Evolutionary conservation across 2,329 filamentous ascomycete species (phyloP).

Genomic region (Phialophora tarda): DNA sequence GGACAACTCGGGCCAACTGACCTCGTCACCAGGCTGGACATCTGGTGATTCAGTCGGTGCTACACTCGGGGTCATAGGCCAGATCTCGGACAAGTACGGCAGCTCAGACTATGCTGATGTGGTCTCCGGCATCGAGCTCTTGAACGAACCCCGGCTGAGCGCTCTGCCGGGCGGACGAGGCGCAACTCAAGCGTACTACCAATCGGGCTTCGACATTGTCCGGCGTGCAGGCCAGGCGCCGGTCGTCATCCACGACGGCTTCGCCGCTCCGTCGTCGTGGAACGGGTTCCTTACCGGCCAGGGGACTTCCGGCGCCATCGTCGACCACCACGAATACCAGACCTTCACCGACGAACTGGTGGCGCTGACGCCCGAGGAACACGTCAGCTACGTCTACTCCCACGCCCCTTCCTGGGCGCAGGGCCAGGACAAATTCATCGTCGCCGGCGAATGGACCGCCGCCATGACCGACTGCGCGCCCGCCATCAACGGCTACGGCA

Average conservation of each 20-base stretch:
- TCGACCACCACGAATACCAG: constrained; percentile 74
- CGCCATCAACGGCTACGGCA: constrained; percentile 61
- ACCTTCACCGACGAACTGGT: constrained; percentile 62
- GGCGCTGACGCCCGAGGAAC: constrained; percentile 57
- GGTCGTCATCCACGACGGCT: constrained; percentile 60
- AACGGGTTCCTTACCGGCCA: constrained; percentile 64
- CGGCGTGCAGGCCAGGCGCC: constrained; percentile 39
- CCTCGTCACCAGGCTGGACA: constrained; percentile 44
- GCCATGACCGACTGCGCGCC: constrained; percentile 67
- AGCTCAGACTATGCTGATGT: constrained; percentile 61
- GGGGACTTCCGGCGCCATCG: constrained; percentile 57
- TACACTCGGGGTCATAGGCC: constrained; percentile 61
- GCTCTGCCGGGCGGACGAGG: constrained; percentile 47
- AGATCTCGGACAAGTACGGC: constrained; percentile 64
- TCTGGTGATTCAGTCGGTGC: constrained; percentile 45
- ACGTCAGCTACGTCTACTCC: constrained; percentile 63
- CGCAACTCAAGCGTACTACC: constrained; percentile 60
- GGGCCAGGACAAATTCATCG: constrained; percentile 67
- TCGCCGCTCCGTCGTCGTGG: constrained; percentile 58
- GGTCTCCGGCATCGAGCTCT: constrained; percentile 56
- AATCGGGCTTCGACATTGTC: constrained; percentile 40
- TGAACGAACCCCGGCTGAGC: constrained; percentile 50
- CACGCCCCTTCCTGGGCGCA: constrained; percentile 56
- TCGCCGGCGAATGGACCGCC: constrained; percentile 72
- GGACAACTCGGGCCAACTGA: constrained; percentile 65